Evolutionary conservation across 371 early-diverging fungal genomes (phyloP), one percentile per base, ranked within the genome.

Genomic region (Mortierella sp.): DNA sequence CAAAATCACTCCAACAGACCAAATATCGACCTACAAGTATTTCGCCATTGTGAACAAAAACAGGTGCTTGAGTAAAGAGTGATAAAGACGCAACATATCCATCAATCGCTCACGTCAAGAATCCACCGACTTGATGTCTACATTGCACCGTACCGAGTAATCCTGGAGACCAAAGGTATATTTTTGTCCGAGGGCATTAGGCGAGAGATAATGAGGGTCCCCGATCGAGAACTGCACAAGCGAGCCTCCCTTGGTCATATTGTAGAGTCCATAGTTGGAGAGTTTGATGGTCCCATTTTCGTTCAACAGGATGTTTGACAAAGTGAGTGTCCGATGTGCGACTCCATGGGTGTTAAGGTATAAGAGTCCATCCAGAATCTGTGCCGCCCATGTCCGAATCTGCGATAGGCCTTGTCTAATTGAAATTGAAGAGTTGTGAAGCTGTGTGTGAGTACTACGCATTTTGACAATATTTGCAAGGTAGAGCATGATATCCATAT

Each of bases 171-270:
- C 64, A 1, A 61, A 40, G 19, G 65, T 48, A 26, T 64, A 29
- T n/a, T 58, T 19, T 31, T 71, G 79, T 9, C 68, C 80, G 7
- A 82, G 68, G 26, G 83, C 52, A 39, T 64, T 68, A 31, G 89
- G 88, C 2, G 89, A 79, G 31, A 86, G 72, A 47, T 88, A 89
- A 43, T 86, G 85, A 8, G 89, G 89, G 47, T 85, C 79, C 14
- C 92, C 92, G 68, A 93, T 87, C 1, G 92, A 92, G 75, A 93
- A 93, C 73, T 93, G 91, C 4, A 93, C 91, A 67, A 92, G 74
- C 29, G 72, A 74, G 0, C 91, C 91, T 31, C 86, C 81, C 16
- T 87, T 82, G 7, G 94, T 93, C 90, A 93, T 91, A 64, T 90
- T 88, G 70, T 86, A 87, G 24, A 93, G 83, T 31, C 94, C 94